These are phyloP conservation scores for Mucor lusitanicus DNA, from an alignment of 371 early-diverging fungal genomes.

Conservation along the genomic window DNA sequence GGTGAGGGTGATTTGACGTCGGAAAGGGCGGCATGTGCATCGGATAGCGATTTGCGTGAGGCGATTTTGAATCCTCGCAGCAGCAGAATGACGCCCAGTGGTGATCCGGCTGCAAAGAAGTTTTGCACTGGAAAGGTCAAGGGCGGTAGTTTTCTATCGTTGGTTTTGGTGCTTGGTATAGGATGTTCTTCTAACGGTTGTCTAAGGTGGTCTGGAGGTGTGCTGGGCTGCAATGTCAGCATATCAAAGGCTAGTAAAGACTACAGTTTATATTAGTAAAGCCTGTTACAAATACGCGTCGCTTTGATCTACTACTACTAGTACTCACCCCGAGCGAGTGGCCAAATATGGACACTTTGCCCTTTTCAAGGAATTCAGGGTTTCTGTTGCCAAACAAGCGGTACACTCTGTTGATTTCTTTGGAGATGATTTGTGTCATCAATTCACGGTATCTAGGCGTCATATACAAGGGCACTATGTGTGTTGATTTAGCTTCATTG, in stretches of 20 bases:
- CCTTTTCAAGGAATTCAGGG: constrained; percentile 72
- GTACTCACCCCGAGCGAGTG: constrained; percentile 74
- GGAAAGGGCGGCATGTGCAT: constrained; percentile 16
- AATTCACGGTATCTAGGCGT: constrained; percentile 78
- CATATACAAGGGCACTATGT: constrained; percentile 78
- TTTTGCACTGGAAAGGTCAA: constrained; percentile 53
- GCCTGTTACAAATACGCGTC: too few relatives aligned
- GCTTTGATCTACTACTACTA: too few relatives aligned
- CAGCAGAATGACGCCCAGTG: constrained; percentile 75
- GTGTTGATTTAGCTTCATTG: neutral
- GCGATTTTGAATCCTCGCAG: constrained; percentile 68
- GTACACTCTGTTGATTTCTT: constrained; percentile 77
- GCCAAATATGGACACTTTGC: constrained; percentile 77
- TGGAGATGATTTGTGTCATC: constrained; percentile 74
- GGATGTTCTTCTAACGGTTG: constrained; percentile 18
- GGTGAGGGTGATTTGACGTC: constrained; percentile 29
- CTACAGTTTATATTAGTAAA: neutral
- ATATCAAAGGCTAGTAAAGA: constrained; percentile 80
- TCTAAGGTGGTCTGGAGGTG: constrained; percentile 6
- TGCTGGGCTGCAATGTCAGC: constrained; percentile 62
- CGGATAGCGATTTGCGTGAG: constrained; percentile 40
- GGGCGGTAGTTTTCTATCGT: constrained; percentile 18
- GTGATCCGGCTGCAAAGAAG: constrained; percentile 77
- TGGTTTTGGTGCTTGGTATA: constrained; percentile 4
- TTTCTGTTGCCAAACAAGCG: constrained; percentile 64